A percentile compares a stretch with the other conserved stretches of the same genome.
Evolutionary conservation across 2,329 filamentous ascomycete species (phyloP).

Genomic region (Pezicula radicicola): DNA sequence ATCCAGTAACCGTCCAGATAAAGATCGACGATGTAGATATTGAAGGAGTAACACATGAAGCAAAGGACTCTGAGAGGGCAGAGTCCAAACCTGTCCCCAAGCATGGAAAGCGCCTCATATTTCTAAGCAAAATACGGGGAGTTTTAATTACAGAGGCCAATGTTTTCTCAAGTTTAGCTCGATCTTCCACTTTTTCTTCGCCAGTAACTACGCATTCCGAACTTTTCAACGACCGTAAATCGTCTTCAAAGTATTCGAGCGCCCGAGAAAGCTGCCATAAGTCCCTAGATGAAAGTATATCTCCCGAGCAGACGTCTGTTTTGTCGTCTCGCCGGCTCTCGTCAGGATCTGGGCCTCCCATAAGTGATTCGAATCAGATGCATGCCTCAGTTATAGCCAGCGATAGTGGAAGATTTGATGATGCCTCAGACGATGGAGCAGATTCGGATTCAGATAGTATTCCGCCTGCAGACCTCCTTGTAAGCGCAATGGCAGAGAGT

Average conservation of each 20-base stretch:
- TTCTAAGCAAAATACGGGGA: slow-evolving; percentile 60
- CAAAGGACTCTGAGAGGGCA: slow-evolving; percentile 6
- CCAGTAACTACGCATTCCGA: slow-evolving; percentile 48
- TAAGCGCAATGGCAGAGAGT: slow-evolving; percentile 22
- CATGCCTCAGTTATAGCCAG: slow-evolving; percentile 19
- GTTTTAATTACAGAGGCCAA: slow-evolving; percentile 66
- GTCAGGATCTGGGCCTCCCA: slow-evolving; percentile 11
- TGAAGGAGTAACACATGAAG: slow-evolving; percentile 55
- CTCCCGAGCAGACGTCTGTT: slow-evolving; percentile 12
- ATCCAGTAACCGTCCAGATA: slow-evolving; percentile 62
- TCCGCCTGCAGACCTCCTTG: slow-evolving; percentile 6
- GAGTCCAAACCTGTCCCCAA: slow-evolving; percentile 37
- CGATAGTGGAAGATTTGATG: slow-evolving; percentile 28
- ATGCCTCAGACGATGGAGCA: slow-evolving; percentile 28
- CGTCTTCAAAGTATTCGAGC: slow-evolving; percentile 20
- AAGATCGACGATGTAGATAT: slow-evolving; percentile 62
- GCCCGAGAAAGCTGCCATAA: slow-evolving; percentile 31
- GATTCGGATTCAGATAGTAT: slow-evolving; percentile 17
- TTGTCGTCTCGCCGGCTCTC: slow-evolving; percentile 15
- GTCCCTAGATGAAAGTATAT: slow-evolving; percentile 13
- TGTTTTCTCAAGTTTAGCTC: slow-evolving; percentile 58
- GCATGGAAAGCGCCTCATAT: slow-evolving; percentile 63
- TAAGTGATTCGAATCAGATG: slow-evolving; percentile 5
- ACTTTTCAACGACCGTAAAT: slow-evolving; percentile 31
- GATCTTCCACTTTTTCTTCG: slow-evolving; percentile 56